A percentile compares a stretch with the other conserved stretches of the same genome.
Conservation (phyloP, 192 early-diverging fungal species). For the Rhizophagus sp. region DNA sequence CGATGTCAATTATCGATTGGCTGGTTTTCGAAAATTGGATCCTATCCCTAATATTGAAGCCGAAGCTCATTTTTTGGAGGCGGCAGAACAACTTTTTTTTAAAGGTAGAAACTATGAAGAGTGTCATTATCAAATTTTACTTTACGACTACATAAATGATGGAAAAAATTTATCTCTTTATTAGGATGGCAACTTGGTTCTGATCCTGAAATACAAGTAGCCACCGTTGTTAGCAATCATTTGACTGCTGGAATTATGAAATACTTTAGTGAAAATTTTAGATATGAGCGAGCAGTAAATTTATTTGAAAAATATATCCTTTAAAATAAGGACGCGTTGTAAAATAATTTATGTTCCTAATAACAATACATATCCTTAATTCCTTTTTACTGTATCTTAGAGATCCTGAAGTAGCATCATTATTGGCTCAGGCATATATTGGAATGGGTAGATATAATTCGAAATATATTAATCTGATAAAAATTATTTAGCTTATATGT, state of each 20-base stretch:
- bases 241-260: conserved; percentile 85
- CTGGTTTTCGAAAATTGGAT: conserved; percentile 89
- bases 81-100: conserved; percentile 80
- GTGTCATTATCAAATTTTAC: not conserved
- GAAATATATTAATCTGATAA: not conserved
- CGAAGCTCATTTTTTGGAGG: conserved; percentile 85
- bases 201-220: conserved; percentile 92
- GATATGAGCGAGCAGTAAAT: conserved; percentile 75
- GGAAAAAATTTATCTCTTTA: not conserved
- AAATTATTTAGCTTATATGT: not conserved
- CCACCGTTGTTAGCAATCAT: conserved; percentile 87
- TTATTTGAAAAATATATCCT: conserved; percentile 71
- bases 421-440: conserved; percentile 81
- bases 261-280: conserved; percentile 85
- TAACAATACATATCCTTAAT: conserved; percentile 29
- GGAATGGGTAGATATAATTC: conserved; percentile 42
- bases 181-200: conserved; percentile 91
- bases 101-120: conserved; percentile 52
- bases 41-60: conserved; percentile 73
- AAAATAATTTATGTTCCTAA: not conserved
- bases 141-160: not conserved
- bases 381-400: conserved; percentile 55
- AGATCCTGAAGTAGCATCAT: conserved; percentile 89
- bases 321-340: not conserved
- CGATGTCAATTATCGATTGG: conserved; percentile 80